Conservation (phyloP, 176 grass and related monocot species). For the Cymbopogon citratus region DNA sequence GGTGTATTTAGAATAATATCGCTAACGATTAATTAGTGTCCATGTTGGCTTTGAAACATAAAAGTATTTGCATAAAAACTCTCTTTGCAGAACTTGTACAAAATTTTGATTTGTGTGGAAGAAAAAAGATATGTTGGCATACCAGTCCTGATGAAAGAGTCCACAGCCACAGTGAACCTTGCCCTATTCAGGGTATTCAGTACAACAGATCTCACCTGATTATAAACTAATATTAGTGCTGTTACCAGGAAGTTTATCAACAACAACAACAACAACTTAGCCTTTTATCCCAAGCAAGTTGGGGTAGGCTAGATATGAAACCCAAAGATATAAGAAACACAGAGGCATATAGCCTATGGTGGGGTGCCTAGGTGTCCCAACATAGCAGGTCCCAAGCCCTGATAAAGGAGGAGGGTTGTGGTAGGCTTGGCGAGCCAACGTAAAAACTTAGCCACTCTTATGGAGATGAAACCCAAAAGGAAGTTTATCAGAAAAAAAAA, state of each 20-base stretch:
- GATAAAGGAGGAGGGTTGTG: too few species aligned
- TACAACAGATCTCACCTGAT: conserved; percentile 92
- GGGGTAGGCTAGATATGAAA: too few species aligned
- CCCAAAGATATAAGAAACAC: too few species aligned
- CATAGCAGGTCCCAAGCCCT: too few species aligned
- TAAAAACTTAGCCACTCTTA: too few species aligned
- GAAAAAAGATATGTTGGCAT: conserved; percentile 14
- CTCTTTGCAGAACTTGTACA: neutral
- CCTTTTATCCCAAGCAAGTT: too few species aligned
- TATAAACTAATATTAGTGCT: conserved; percentile 29
- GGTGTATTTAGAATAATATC: neutral
- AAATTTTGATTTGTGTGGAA: neutral
- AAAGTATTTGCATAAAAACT: neutral
- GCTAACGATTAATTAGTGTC: neutral
- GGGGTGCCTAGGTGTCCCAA: too few species aligned
- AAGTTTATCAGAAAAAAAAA: neutral
- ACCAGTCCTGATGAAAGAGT: conserved; percentile 99
- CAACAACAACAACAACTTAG: too few species aligned
- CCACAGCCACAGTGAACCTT: conserved; percentile 91
- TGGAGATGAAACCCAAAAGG: too few species aligned
- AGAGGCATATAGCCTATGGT: too few species aligned
- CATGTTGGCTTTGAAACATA: neutral
- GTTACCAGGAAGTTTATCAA: conserved; percentile 1
- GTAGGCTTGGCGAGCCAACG: too few species aligned
- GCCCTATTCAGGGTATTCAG: conserved; percentile 92